Percentiles rank a stretch among this genome's conserved stretches.
phyloP scores from a whole-genome alignment of 805 yeast species.

The Teunomyces gatunensis region DNA sequence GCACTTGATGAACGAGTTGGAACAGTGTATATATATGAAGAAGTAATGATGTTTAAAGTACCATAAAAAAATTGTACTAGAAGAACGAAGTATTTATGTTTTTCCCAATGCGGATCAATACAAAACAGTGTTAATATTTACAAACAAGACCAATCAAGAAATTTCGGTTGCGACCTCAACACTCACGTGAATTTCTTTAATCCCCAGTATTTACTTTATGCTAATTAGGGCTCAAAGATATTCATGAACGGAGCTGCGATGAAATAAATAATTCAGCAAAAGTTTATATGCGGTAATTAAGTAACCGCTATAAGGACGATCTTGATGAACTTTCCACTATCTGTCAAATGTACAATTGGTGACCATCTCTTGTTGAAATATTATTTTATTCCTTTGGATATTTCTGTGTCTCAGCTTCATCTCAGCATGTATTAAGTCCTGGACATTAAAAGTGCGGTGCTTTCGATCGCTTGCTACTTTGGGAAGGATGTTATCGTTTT shows the following conservation, averaged over 20 bases:
- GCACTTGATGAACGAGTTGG: background rate
- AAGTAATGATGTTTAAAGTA: slow-evolving; percentile 1
- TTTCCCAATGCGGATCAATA: slow-evolving; percentile 10
- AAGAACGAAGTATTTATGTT: slow-evolving; percentile 9
- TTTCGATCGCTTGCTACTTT: background rate
- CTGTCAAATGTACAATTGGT: too few species aligned
- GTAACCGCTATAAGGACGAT: too few species aligned
- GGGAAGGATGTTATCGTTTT: slow-evolving; percentile 2
- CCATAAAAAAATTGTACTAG: slow-evolving; percentile 4
- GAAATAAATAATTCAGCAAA: too few species aligned
- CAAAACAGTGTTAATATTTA: slow-evolving; percentile 9
- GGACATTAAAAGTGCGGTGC: background rate
- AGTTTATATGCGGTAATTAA: too few species aligned
- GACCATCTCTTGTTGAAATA: too few species aligned
- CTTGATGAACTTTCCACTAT: too few species aligned
- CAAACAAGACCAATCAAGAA: slow-evolving; percentile 8
- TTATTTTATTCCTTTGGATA: too few species aligned
- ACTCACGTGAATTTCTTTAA: slow-evolving; percentile 10
- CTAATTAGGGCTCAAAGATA: slow-evolving; percentile 1
- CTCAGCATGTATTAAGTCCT: background rate
- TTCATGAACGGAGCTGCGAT: too few species aligned
- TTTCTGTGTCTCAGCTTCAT: background rate
- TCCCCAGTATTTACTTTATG: slow-evolving; percentile 1
- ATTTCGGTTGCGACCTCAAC: slow-evolving; percentile 1
- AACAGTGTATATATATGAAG: slow-evolving; percentile 2